These are phyloP conservation scores for Xylaria telfairii DNA, from an alignment of 495 filamentous ascomycete genomes.

Conservation along the genomic window DNA sequence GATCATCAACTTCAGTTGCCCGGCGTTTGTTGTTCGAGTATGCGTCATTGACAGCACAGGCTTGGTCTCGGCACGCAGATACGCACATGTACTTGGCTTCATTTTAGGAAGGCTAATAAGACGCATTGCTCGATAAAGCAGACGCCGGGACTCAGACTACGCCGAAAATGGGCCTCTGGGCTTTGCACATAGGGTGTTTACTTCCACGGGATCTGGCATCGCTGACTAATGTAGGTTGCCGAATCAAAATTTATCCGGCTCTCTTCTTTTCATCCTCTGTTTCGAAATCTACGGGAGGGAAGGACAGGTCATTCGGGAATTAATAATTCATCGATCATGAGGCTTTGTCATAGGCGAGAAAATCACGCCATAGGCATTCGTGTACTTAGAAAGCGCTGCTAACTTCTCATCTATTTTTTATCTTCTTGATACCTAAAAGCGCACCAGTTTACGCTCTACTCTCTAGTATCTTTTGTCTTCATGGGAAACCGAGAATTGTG, in stretches of 20 bases:
- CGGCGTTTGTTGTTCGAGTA: background rate
- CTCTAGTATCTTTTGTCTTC: background rate
- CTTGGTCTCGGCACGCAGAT: background rate
- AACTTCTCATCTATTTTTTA: background rate
- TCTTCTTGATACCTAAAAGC: background rate
- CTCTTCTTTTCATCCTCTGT: background rate
- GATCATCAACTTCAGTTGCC: background rate
- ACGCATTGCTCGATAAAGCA: background rate
- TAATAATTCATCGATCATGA: background rate
- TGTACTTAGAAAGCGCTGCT: background rate
- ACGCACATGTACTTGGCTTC: background rate
- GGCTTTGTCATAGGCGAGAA: background rate
- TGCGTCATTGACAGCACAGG: background rate
- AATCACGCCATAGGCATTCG: background rate
- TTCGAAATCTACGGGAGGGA: background rate
- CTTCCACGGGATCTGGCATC: background rate
- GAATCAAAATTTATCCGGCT: background rate
- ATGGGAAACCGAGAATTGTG: background rate
- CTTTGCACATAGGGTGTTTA: background rate
- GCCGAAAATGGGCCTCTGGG: background rate
- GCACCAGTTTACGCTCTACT: background rate
- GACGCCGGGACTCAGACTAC: background rate
- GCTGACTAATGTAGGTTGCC: background rate
- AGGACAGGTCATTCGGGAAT: background rate
- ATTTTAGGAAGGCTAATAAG: background rate